Conservation (phyloP, 352 stramenopile genomes). For the Globisporangium megalacanthum region DNA sequence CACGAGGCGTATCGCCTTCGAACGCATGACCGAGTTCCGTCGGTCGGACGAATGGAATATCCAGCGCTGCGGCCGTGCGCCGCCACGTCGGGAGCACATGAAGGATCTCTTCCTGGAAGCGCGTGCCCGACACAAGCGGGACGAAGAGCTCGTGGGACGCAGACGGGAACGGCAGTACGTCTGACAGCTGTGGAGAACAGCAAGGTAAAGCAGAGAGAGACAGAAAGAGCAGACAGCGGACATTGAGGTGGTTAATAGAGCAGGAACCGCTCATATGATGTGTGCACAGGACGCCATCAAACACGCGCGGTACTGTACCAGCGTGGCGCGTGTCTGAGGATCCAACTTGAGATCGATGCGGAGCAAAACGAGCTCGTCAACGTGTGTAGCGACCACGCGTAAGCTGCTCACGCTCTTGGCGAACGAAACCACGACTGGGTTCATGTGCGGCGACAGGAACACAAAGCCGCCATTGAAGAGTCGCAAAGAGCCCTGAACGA, state of each 20-base stretch:
- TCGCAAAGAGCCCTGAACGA: slow-evolving; percentile 41
- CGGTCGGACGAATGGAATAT: slow-evolving; percentile 49
- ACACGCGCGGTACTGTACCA: slow-evolving; percentile 14
- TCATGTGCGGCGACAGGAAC: slow-evolving; percentile 48
- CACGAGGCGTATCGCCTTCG: slow-evolving; percentile 36
- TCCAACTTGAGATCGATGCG: slow-evolving; percentile 44
- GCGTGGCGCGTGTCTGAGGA: slow-evolving; percentile 11
- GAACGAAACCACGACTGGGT: slow-evolving; percentile 62
- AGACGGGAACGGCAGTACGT: slow-evolving; percentile 31
- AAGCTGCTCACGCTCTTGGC: slow-evolving; percentile 46
- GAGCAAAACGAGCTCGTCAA: slow-evolving; percentile 66
- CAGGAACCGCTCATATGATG: no score
- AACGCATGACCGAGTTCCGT: slow-evolving; percentile 34
- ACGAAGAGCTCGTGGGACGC: slow-evolving; percentile 30
- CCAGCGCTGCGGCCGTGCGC: slow-evolving; percentile 24
- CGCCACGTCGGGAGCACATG: slow-evolving; percentile 54
- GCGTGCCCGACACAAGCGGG: slow-evolving; percentile 49
- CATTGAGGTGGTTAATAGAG: neutral
- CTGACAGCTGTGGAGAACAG: slow-evolving; percentile 21
- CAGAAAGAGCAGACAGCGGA: neutral
- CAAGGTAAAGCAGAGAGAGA: neutral
- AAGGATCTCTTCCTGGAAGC: slow-evolving; percentile 65
- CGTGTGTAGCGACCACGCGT: slow-evolving; percentile 34
- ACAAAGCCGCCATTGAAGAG: slow-evolving; percentile 54
- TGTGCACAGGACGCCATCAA: neutral